Evolutionary conservation across 306 rosid genomes (phyloP).

Genomic region (Prosopis cineraria): DNA sequence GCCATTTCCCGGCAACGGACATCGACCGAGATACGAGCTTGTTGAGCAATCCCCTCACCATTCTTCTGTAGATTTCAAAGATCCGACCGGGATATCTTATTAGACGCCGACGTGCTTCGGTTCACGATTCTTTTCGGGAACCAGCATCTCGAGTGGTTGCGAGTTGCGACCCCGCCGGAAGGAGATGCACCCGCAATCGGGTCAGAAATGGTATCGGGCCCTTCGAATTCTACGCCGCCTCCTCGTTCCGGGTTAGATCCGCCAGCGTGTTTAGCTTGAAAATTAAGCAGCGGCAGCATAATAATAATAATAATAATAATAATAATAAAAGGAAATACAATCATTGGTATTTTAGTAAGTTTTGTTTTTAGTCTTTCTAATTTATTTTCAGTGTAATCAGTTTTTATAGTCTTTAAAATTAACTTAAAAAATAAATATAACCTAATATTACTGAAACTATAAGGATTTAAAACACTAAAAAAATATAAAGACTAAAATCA

Average conservation of each 20-base stretch:
- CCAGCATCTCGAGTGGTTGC: neutral
- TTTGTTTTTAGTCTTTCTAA: too few relatives aligned
- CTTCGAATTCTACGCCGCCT: neutral
- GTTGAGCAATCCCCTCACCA: conserved; percentile 87
- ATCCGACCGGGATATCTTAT: neutral
- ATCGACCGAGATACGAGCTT: conserved; percentile 68
- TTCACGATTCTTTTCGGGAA: neutral
- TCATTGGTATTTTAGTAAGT: too few relatives aligned
- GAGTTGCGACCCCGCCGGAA: neutral
- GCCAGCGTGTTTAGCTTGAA: neutral
- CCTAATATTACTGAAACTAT: too few relatives aligned
- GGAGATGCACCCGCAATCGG: neutral
- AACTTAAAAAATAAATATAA: too few relatives aligned
- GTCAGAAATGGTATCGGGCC: neutral
- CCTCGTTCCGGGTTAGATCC: neutral
- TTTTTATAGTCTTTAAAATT: too few relatives aligned
- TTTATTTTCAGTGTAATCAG: too few relatives aligned
- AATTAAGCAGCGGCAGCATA: neutral
- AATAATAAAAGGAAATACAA: too few relatives aligned
- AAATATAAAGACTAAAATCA: too few relatives aligned
- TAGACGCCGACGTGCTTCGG: neutral
- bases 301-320: neutral
- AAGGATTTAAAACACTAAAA: too few relatives aligned
- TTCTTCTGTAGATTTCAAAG: conserved; percentile 15
- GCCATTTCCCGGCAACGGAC: conserved; percentile 26